Base-by-base conservation (phyloP, 345 rosid genomes). In the Luvunga scandens region DNA sequence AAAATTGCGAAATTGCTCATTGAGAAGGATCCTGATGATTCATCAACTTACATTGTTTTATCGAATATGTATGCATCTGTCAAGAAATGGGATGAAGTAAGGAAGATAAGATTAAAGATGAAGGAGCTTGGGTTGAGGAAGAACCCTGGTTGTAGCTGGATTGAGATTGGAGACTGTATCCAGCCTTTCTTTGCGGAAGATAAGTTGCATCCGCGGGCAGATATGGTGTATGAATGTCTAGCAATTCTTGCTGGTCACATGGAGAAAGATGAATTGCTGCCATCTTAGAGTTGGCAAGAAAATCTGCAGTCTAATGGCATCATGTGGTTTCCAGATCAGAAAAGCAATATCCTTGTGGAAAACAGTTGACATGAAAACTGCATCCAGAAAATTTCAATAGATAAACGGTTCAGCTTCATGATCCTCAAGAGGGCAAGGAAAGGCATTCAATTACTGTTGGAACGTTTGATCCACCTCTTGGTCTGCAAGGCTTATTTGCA, bases 81-180 rank as follows among this genome's bases (percentile, higher is more conserved):
- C 55, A 83, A 79, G 78, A 83, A 86, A 76, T 91, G 98, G 98
- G 89, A 89, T 71, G 83, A 87, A 79, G 90, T 87, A n/a, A 66
- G 89, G 2, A 72, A 74, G 72, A 86, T 88, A 76, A 90, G 97
- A 71, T 31, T 70, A 59, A 90, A 87, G 83, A 88, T 89, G 89
- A 88, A 86, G 81, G 89, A 88, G 80, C 71, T 87, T 56, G 87
- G 93, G 14, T 36, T 89, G 81, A 89, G 22, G 82, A 90, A 90
- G 88, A 90, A 82, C 67, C 94, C 93, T 1, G 93, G 95, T 8
- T 92, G 91, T 77, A 89, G 97, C 77, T 94, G 97, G 94, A 90
- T 90, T 69, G 97, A 92, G 86, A 85, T 92, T 73, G 84, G 86
- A 64, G 77, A 80, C 79, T 86, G 38, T 79, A 84, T 88, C 69